These are phyloP conservation scores for Vanrija sp. DNA, from an alignment of 1,284 basidiomycete genomes.

Conservation along the genomic window DNA sequence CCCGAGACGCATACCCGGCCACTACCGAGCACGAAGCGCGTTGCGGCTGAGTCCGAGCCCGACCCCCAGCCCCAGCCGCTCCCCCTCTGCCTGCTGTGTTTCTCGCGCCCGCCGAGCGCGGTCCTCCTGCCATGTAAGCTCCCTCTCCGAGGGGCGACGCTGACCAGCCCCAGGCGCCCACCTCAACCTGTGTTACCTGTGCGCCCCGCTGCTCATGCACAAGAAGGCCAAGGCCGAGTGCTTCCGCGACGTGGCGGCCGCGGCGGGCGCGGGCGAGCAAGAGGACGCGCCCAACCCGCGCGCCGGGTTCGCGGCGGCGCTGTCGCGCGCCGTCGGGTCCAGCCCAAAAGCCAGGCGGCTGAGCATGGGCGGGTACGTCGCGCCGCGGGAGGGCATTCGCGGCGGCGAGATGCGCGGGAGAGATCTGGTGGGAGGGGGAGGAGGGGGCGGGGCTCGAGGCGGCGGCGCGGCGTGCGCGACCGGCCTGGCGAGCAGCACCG, in stretches of 20 bases:
- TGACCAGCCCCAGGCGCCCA: conserved; percentile 30
- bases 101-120: conserved; percentile 30
- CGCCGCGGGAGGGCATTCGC: conserved; percentile 10
- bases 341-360: conserved; percentile 24
- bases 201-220: conserved; percentile 33
- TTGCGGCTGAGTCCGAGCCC: neutral
- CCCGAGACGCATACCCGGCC: neutral
- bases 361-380: conserved; percentile 27
- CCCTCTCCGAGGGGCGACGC: neutral
- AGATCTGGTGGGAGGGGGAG: conserved; percentile 3
- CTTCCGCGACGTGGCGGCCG: neutral
- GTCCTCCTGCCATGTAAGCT: conserved; percentile 38
- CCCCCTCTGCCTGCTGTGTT: conserved; percentile 35
- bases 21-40: neutral
- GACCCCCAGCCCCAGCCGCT: conserved; percentile 14
- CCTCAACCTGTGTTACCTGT: conserved; percentile 39
- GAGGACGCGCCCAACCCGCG: neutral
- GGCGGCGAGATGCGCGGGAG: conserved; percentile 25
- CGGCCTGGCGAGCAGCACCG: neutral
- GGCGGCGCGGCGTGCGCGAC: neutral
- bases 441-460: no score
- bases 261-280: neutral
- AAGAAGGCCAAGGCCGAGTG: neutral
- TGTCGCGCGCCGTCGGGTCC: conserved; percentile 26
- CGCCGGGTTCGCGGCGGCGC: conserved; percentile 20